Evolutionary conservation across 257 asterid species (phyloP).

Genomic region (Nicotiana noctiflora): DNA sequence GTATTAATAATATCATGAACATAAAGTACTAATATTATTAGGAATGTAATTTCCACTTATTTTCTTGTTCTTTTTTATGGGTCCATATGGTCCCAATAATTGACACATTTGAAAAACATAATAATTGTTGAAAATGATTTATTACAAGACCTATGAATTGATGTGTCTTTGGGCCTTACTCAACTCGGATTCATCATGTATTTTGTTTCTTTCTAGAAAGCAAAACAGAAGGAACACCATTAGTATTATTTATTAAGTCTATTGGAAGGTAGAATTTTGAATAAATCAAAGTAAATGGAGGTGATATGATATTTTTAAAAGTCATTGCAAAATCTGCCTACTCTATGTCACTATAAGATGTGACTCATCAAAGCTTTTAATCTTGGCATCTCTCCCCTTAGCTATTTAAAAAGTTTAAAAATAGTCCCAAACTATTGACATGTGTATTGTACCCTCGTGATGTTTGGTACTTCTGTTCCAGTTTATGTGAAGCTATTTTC

Average conservation of each 20-base stretch:
- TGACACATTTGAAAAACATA: conserved; percentile 8
- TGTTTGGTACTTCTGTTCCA: too few relatives aligned
- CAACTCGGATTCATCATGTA: not conserved
- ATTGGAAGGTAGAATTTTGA: not conserved
- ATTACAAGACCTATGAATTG: not conserved
- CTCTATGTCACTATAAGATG: not conserved
- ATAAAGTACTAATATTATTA: too few relatives aligned
- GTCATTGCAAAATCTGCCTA: not conserved
- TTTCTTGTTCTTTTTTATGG: too few relatives aligned
- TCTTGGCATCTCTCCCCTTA: not conserved
- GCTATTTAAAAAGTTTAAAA: too few relatives aligned
- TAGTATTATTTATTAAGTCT: too few relatives aligned
- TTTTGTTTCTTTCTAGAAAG: not conserved
- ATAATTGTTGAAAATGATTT: conserved; percentile 14
- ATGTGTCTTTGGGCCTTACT: not conserved
- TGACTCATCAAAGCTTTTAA: not conserved
- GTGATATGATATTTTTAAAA: not conserved
- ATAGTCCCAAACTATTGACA: too few relatives aligned
- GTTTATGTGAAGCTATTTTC: too few relatives aligned
- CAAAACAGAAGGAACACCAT: not conserved
- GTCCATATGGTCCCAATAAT: conserved; percentile 17
- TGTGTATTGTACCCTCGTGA: too few relatives aligned
- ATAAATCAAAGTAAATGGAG: not conserved
- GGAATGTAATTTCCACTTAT: too few relatives aligned
- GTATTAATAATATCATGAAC: not conserved